Percentiles rank a stretch among this genome's conserved stretches.
Conservation (phyloP, 225 moss, liverwort and hornwort genomes). For the Antitrichia curtipendula region DNA sequence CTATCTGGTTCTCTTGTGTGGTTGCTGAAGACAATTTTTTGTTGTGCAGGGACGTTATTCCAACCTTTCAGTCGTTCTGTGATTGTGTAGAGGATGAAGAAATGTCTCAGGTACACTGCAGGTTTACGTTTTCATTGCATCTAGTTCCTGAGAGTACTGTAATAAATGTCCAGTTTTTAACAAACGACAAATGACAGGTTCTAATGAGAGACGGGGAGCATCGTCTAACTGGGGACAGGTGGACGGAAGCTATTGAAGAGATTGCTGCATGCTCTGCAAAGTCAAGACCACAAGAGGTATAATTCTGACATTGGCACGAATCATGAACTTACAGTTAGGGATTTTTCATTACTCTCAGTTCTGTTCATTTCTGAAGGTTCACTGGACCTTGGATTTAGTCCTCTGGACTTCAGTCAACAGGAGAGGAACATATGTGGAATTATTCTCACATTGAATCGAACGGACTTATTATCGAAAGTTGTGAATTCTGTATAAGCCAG, state of each 20-base stretch:
- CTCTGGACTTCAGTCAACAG: background rate
- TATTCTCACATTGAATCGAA: background rate
- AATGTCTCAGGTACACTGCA: slow-evolving; percentile 68
- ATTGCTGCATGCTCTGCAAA: slow-evolving; percentile 92
- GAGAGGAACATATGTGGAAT: background rate
- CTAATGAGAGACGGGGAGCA: slow-evolving; percentile 87
- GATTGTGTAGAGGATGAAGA: slow-evolving; percentile 89
- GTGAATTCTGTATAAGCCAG: background rate
- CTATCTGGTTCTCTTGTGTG: background rate
- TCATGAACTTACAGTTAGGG: background rate
- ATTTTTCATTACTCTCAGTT: background rate
- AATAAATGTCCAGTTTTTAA: background rate
- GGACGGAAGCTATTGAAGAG: slow-evolving; percentile 99
- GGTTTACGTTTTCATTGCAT: background rate
- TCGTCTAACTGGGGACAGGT: slow-evolving; percentile 78
- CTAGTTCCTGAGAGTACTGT: background rate
- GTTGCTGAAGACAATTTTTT: background rate
- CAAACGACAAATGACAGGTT: slow-evolving; percentile 38
- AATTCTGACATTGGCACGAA: background rate
- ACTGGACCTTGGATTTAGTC: background rate
- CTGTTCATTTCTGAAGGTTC: background rate
- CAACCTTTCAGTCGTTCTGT: slow-evolving; percentile 86
- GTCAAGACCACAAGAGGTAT: slow-evolving; percentile 80
- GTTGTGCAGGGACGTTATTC: slow-evolving; percentile 69
- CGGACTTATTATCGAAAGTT: background rate